phyloP scores from a whole-genome alignment of 164 flowering plant genomes.

The Berberis thunbergii region DNA sequence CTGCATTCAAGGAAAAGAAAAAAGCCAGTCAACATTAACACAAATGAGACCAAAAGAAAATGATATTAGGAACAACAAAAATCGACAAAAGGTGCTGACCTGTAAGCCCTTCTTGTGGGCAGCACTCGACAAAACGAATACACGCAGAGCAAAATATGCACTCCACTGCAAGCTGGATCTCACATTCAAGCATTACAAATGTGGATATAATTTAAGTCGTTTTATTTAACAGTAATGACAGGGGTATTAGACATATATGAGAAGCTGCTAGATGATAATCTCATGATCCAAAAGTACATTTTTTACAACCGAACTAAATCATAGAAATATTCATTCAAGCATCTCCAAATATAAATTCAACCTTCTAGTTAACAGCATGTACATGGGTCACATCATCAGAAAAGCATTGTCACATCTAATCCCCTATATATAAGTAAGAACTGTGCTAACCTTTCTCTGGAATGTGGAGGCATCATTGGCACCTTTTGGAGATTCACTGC shows the following conservation, averaged over 20 bases:
- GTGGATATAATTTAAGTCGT: background rate
- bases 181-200: constrained; percentile 7
- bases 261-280: background rate
- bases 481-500: constrained; percentile 96
- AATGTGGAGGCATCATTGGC: constrained; percentile 96
- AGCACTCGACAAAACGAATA: constrained; percentile 96
- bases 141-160: constrained; percentile 99
- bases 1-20: constrained; percentile 34
- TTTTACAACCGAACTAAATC: too few relatives aligned
- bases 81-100: constrained; percentile 31
- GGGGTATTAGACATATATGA: too few relatives aligned
- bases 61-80: background rate
- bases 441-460: constrained; percentile 75
- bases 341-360: too few relatives aligned
- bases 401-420: too few relatives aligned
- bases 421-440: constrained; percentile 6
- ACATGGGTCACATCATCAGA: too few relatives aligned
- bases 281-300: background rate
- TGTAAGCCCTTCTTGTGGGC: constrained; percentile 97
- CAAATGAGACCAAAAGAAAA: constrained; percentile 1
- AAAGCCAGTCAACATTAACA: background rate
- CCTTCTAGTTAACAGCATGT: too few relatives aligned
- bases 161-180: constrained; percentile 90
- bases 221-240: too few relatives aligned
- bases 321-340: too few relatives aligned